A percentile compares a stretch with the other conserved stretches of the same genome.
Evolutionary conservation across 345 rosid species (phyloP).

Genomic region (Eucalyptus sp.): DNA sequence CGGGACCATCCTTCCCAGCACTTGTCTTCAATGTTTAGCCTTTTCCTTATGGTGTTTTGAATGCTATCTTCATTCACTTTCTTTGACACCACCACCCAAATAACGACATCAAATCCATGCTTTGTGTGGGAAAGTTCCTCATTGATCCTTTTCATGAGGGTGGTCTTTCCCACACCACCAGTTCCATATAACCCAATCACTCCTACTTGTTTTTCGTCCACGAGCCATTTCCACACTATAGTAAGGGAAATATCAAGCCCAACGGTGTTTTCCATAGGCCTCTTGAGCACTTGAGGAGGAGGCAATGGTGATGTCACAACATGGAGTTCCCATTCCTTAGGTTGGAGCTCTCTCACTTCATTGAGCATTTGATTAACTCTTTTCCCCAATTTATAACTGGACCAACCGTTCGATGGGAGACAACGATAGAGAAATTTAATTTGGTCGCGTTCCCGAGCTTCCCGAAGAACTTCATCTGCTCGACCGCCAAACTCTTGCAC

Average conservation of each 20-base stretch:
- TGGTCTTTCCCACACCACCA: slow-evolving; percentile 6
- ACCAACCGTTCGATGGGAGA: neutral
- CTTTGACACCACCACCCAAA: neutral
- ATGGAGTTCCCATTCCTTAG: fast-evolving
- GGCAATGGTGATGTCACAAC: neutral
- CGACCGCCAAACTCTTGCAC: neutral
- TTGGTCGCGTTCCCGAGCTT: neutral
- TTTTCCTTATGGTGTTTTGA: neutral
- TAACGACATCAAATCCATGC: neutral
- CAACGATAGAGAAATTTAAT: neutral
- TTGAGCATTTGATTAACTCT: neutral
- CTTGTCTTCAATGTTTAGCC: neutral
- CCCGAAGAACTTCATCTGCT: neutral
- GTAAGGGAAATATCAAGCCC: neutral
- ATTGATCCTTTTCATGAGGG: neutral
- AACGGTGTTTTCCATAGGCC: neutral
- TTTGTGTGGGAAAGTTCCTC: neutral
- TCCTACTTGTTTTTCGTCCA: neutral
- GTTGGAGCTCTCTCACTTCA: neutral
- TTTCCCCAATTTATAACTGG: neutral
- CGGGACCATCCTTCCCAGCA: neutral
- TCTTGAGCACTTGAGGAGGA: neutral
- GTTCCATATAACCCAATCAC: slow-evolving; percentile 1
- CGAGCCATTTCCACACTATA: neutral
- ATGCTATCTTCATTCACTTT: neutral